phyloP scores from a whole-genome alignment of 2,329 filamentous ascomycete genomes.

The Ampelomyces quisqualis region DNA sequence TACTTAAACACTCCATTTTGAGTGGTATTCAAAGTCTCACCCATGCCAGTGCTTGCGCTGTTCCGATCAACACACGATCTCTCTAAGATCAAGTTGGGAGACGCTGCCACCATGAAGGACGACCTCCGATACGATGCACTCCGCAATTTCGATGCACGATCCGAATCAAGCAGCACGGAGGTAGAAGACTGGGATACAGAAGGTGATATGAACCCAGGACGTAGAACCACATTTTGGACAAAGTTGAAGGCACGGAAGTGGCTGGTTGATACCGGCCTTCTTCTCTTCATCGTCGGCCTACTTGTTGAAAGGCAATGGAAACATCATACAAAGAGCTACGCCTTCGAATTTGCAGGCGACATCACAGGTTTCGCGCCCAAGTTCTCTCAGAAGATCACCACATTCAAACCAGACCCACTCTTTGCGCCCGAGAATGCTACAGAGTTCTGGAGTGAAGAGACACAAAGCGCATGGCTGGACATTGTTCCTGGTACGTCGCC shows the following conservation, averaged over 20 bases:
- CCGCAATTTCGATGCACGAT: slow-evolving; percentile 19
- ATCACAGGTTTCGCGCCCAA: slow-evolving; percentile 37
- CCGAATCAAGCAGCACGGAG: slow-evolving; percentile 32
- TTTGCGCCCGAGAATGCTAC: slow-evolving; percentile 35
- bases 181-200: slow-evolving; percentile 29
- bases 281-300: slow-evolving; percentile 32
- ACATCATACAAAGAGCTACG: slow-evolving; percentile 9
- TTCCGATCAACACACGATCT: slow-evolving; percentile 14
- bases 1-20: neutral
- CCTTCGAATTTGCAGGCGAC: slow-evolving; percentile 32
- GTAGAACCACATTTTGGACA: slow-evolving; percentile 14
- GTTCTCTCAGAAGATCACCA: slow-evolving; percentile 37
- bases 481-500: slow-evolving; percentile 32
- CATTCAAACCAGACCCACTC: slow-evolving; percentile 24
- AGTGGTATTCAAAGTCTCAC: neutral
- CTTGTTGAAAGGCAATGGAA: slow-evolving; percentile 30
- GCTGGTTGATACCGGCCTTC: slow-evolving; percentile 31
- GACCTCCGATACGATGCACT: slow-evolving; percentile 29
- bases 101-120: slow-evolving; percentile 16
- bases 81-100: slow-evolving; percentile 9
- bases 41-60: neutral
- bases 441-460: slow-evolving; percentile 34
- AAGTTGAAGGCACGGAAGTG: slow-evolving; percentile 24
- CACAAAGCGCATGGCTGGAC: slow-evolving; percentile 33
- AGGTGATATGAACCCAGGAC: slow-evolving; percentile 4